Evolutionary conservation across 495 filamentous ascomycete species (phyloP).

Genomic region (Neurospora sp.): DNA sequence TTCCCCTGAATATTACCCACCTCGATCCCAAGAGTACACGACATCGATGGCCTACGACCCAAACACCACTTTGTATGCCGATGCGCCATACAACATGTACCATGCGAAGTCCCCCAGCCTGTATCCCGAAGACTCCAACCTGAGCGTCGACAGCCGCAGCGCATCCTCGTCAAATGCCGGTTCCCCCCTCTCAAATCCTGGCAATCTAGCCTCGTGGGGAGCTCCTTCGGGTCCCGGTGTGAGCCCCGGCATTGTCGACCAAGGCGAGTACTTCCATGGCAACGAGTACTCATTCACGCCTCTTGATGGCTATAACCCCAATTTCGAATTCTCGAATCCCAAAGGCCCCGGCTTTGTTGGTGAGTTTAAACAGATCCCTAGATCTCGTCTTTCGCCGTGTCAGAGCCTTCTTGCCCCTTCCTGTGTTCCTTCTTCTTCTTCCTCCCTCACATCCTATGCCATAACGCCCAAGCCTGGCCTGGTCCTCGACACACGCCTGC

Average conservation of each 20-base stretch:
- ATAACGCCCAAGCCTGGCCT: constrained; percentile 12
- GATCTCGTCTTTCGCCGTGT: constrained; percentile 11
- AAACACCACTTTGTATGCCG: constrained; percentile 23
- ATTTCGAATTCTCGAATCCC: constrained; percentile 49
- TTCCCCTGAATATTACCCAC: constrained; percentile 30
- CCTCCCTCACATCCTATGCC: constrained; percentile 17
- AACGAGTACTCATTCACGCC: constrained; percentile 47
- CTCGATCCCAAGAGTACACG: constrained; percentile 29
- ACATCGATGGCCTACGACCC: constrained; percentile 29
- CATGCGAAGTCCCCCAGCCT: constrained; percentile 27
- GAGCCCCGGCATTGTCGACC: constrained; percentile 55
- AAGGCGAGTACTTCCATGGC: constrained; percentile 44
- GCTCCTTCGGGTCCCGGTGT: constrained; percentile 54
- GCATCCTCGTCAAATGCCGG: constrained; percentile 72
- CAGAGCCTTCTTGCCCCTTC: constrained; percentile 9
- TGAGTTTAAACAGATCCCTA: constrained; percentile 50
- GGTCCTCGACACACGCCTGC: constrained; percentile 25
- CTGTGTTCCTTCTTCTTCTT: constrained; percentile 22
- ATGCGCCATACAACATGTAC: constrained; percentile 27
- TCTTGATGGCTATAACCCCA: constrained; percentile 39
- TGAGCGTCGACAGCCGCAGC: constrained; percentile 72
- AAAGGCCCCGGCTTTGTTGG: constrained; percentile 56
- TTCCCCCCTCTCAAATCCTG: constrained; percentile 63
- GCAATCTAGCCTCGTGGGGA: constrained; percentile 45
- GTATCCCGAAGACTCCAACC: constrained; percentile 41